Evolutionary conservation across 306 rosid genomes (phyloP), one percentile per base, ranked within the genome.

Genomic region (Acacia acuminata): DNA sequence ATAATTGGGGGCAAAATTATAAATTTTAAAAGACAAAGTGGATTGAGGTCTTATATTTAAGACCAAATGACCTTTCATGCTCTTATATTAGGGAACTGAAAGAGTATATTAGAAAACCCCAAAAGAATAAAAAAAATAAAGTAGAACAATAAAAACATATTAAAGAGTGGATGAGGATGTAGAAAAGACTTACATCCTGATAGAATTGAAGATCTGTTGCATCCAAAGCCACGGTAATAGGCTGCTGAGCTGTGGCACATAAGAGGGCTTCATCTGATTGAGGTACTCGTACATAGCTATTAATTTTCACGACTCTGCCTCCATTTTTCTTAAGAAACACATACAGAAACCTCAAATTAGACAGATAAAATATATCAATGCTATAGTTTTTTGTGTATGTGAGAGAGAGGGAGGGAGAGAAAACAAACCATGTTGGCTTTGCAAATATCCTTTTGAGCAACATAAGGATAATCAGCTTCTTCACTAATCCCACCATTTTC

Each of bases 181-280:
- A 56, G 64, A n/a, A n/a, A 56, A n/a, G 64, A 9, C 64, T 22
- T n/a, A 56, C 30, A 56, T 9, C 27, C 10, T 7, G 34, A 81
- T 88, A 88, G 0, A 81, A 82, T n/a, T 88, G 91, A 64, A 88
- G 82, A 84, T 81, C 86, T 71, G 50, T 40, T 25, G 88, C 30
- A 73, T 88, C 50, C 50, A 45, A 47, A 47, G 53, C 17, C 53
- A 47, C 53, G 17, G 53, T 14, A 47, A 47, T 47, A 3, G 53
- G 53, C 19, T 47, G 53, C 16, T 47, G 5, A 14, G 19, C 53
- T 0, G 53, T 20, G 16, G 89, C 88, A 61, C 82, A 84, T 32
- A 88, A 76, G 51, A 88, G 86, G 67, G 71, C 84, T 0, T 67
- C 2, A 1, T 88, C 91, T 17, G 91, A 84, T 55, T 80, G 73